Evolutionary conservation across 768 basidiomycete genomes (phyloP), one percentile per base, ranked within the genome.

Genomic region (Mycena haematopus): DNA sequence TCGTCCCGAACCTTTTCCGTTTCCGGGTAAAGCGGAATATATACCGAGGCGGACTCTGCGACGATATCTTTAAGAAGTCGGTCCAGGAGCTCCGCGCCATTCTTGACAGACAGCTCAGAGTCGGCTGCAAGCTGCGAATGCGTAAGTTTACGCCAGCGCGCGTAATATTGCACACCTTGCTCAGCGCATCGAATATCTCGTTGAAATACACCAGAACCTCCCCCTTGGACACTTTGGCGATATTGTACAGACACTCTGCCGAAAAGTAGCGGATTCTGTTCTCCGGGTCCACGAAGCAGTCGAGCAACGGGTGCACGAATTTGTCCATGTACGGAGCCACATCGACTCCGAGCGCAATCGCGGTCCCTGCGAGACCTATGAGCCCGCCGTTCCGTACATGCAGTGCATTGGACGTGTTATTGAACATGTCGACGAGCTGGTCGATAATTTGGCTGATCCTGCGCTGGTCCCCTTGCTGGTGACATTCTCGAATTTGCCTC

Each of bases 21-120:
- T 72, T 93, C 92, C 2, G 89, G 86, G 71, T 92, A 92, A 60
- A 92, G 87, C 11, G 95, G 94, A 54, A 97, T 89, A 73, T 97
- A 98, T 36, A 92, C 90, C 0, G 95, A 94, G 2, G 96, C 97
- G 9, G 94, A 93, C 76, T 99, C 97, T 14, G 95, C 91, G 6
- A 99, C 96, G 51, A 98, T 96, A 68, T 99, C 97, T 72, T 99
- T 98, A 68, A 99, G 84, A n/a, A 98, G 84, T 21, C 96, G 86
- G 74, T 99, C 97, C 60, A 99, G 84, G 29, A 99, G 84, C 74
- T 99, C 97, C 1, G 97, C 96, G 2, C 96, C 96, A 71, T 98
- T 99, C 85, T 97, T 96, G 63, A 99, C 96, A 2, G 97, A 96
- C 38, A 93, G 70, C 68, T 99, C 96, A 0, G 94, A 91, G 74